Evolutionary conservation across 108 stramenopile genomes (phyloP), one percentile per base, ranked within the genome.

Genomic region (Nannochloropsis oceanica): DNA sequence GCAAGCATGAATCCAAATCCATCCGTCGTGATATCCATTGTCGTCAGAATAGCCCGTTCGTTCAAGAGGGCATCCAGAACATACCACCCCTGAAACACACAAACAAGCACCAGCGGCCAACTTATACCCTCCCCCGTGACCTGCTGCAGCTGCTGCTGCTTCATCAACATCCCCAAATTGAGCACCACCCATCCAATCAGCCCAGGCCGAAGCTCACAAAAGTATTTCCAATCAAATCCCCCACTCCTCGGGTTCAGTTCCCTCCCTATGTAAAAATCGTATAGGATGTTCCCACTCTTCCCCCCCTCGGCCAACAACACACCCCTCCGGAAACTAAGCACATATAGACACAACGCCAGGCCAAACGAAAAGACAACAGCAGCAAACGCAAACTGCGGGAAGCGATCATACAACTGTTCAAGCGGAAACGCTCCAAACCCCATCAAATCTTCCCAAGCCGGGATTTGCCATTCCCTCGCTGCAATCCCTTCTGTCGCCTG

Each of bases 1-100:
- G 89, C 90, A 26, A 99, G 93, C 98, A 99, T 99, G 91, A 93
- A 97, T 24, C 98, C 98, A 92, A 99, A 98, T 43, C 98, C 98
- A 91, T 99, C 98, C 42, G 96, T 98, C 43, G 97, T 99, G 86
- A 99, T 97, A 89, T 99, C 98, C 98, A 99, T 98, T 79, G 97
- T 99, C 43, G 97, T 97, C 14, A 99, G 89, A 50, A 99, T 98
- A 43, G 95, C 93, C 46, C 93, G 91, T 90, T 99, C 98, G 88
- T 94, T 92, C 26, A 27, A 25, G 80, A 96, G 90, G 18, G 95
- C 94, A 88, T 99, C 98, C 96, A 96, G 97, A 13, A 99, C 98
- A 88, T 99, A 99, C 34, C 95, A 81, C 22, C 93, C 95, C 88
- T 98, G 98, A 80, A 96, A 95, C 7, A 93, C 73, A 81, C 95